These are phyloP conservation scores for Pichia sp. DNA, from an alignment of 1,139 yeast genomes.

Conservation along the genomic window DNA sequence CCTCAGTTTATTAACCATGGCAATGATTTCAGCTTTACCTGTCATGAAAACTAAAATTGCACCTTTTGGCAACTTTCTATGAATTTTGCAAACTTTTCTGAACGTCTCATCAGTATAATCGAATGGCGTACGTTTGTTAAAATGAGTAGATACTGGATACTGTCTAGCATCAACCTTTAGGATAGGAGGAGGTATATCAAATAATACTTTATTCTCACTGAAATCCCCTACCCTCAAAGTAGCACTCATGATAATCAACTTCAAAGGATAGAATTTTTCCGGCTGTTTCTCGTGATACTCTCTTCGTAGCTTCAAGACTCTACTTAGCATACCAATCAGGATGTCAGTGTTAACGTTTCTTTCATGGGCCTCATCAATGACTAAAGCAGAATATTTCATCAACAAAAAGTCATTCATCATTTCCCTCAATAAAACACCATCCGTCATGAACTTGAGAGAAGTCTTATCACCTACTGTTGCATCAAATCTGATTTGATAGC, in stretches of 20 bases:
- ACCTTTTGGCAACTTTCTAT: conserved; percentile 83
- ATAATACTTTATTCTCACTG: conserved; percentile 70
- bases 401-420: conserved; percentile 83
- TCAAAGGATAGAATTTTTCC: conserved; percentile 50
- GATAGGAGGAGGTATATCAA: conserved; percentile 81
- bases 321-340: conserved; percentile 86
- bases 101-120: conserved; percentile 87
- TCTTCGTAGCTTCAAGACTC: conserved; percentile 75
- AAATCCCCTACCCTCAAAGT: conserved; percentile 91
- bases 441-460: conserved; percentile 93
- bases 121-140: conserved; percentile 70
- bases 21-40: conserved; percentile 87
- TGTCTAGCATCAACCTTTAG: conserved; percentile 92
- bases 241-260: conserved; percentile 86
- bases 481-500: conserved; percentile 90
- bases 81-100: conserved; percentile 82
- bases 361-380: conserved; percentile 98
- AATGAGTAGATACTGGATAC: conserved; percentile 89
- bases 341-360: conserved; percentile 95
- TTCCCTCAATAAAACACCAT: conserved; percentile 92
- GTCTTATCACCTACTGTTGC: conserved; percentile 66
- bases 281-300: conserved; percentile 49
- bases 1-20: conserved; percentile 65
- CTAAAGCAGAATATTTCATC: conserved; percentile 74
- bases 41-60: conserved; percentile 89